Percentiles rank a stretch among this genome's conserved stretches.
phyloP scores from a whole-genome alignment of 108 stramenopile genomes.

The Nitzschia inconspicua region DNA sequence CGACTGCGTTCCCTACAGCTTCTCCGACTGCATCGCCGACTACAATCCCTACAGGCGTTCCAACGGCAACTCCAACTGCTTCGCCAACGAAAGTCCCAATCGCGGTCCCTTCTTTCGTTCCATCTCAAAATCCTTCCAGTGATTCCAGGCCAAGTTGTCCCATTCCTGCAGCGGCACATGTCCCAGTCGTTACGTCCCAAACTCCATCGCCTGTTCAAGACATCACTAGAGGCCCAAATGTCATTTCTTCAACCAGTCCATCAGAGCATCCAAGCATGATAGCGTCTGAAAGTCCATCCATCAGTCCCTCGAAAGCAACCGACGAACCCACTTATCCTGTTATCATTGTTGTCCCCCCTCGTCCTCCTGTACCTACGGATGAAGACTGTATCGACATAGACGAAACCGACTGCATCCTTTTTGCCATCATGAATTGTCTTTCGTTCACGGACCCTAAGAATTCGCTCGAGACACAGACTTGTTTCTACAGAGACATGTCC shows the following conservation, averaged over 20 bases:
- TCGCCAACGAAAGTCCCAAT: neutral
- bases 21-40: slow-evolving; percentile 3
- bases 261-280: no score
- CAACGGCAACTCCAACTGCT: neutral
- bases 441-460: no score
- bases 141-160: no score
- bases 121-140: slow-evolving; percentile 6
- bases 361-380: no score
- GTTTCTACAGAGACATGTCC: no score
- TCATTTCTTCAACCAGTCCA: neutral
- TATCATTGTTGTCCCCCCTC: no score
- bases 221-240: neutral
- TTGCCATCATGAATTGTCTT: neutral
- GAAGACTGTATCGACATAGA: neutral
- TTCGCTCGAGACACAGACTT: no score
- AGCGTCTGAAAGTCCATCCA: no score
- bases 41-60: neutral
- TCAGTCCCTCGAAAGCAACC: no score
- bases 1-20: neutral
- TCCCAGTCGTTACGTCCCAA: neutral
- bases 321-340: no score
- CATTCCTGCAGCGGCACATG: neutral
- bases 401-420: neutral
- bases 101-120: neutral
- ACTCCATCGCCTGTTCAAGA: neutral